Base-by-base conservation (phyloP, 2,329 filamentous ascomycete species). In the Blastomyces silverae region DNA sequence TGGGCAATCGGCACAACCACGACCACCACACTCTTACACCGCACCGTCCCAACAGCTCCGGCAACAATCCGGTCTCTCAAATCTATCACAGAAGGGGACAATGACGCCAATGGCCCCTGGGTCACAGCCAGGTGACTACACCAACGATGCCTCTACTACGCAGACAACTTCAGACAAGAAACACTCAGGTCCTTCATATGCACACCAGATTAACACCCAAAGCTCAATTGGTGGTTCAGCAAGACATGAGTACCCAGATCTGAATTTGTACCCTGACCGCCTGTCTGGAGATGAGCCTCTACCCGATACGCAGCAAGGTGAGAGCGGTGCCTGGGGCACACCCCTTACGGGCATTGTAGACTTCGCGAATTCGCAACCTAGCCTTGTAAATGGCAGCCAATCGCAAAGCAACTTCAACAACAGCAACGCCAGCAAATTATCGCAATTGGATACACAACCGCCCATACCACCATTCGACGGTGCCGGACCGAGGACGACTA, bases 91-190 rank as follows among this genome's bases (percentile, higher is more conserved):
- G 69, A 79, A 76, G 66, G 78, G 77, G 34, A 82, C 80, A 7
- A 82, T 85, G 69, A 87, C 84, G 1, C 84, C 83, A 28, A 81
- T 87, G 77, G 80, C 81, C 10, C 80, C 81, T 15, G 82, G 83
- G 65, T 85, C 85, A 42, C 82, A 86, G 72, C 78, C 82, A 20
- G 79, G 79, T 28, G 84, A 87, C 84, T 87, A 86, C 65, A 79
- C 87, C 63, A 97, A 97, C 71, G 92, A 96, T 71, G 93, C 92
- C 1, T 96, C 92, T 1, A 95, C 92, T 0, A 97, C 92, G 1
- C 87, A 87, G 28, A 89, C 87, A 2, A 96, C 92, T 0, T 85
- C 83, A 1, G 86, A 87, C n/a, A 94, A 96, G 77, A 87, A 86
- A 74, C 92, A 90, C 1, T 91, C 90, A 0, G 87, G 89, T 67